Percentiles rank a stretch among this genome's conserved stretches.
phyloP scores from a whole-genome alignment of 2,329 filamentous ascomycete species.

The Leptographium radiaticola region DNA sequence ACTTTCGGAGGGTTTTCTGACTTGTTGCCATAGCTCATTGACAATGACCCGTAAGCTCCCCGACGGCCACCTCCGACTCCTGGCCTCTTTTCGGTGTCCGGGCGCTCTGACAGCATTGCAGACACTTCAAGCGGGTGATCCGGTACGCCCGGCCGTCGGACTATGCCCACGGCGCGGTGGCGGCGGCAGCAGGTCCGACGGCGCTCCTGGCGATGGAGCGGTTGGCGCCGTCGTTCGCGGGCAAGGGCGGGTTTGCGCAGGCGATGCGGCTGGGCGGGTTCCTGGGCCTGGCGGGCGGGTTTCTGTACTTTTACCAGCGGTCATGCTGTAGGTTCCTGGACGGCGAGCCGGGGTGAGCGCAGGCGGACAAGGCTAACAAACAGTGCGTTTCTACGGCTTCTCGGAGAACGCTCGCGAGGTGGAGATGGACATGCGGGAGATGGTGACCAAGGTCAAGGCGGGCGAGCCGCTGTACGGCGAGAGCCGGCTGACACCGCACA shows the following conservation, averaged over 20 bases:
- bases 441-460: constrained; percentile 91
- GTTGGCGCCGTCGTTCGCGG: constrained; percentile 72
- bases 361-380: background rate
- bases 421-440: constrained; percentile 95
- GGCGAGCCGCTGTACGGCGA: constrained; percentile 83
- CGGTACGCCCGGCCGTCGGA: constrained; percentile 77
- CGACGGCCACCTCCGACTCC: background rate
- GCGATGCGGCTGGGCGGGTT: constrained; percentile 68
- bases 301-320: constrained; percentile 74
- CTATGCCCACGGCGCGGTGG: constrained; percentile 56
- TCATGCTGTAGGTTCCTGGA: constrained; percentile 57
- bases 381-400: constrained; percentile 93
- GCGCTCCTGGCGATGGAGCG: constrained; percentile 70
- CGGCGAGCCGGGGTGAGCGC: too few relatives aligned
- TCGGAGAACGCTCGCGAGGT: constrained; percentile 84
- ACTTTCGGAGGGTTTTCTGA: too few relatives aligned
- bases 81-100: background rate
- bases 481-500: constrained; percentile 65
- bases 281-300: constrained; percentile 63
- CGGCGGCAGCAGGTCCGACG: constrained; percentile 59
- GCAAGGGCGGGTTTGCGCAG: constrained; percentile 68
- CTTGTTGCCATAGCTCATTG: constrained; percentile 60
- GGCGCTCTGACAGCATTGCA: constrained; percentile 25
- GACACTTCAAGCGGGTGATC: constrained; percentile 83
- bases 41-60: constrained; percentile 77